phyloP scores from a whole-genome alignment of 2,329 filamentous ascomycete species.

The Knufia petricola region DNA sequence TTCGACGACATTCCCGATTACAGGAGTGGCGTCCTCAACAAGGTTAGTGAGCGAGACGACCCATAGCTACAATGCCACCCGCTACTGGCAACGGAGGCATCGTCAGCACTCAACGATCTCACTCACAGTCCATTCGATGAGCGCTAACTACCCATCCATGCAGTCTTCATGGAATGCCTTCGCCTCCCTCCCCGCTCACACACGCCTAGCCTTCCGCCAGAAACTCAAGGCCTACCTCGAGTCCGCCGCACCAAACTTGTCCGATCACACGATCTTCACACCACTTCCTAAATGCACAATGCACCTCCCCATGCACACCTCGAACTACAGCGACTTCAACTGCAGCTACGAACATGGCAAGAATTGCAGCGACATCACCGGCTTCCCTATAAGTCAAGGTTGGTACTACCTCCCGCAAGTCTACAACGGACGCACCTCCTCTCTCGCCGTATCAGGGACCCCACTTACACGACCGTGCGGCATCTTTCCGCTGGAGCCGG shows the following conservation, averaged over 20 bases:
- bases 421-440: conserved; percentile 15
- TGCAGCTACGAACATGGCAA: conserved; percentile 13
- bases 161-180: conserved; percentile 12
- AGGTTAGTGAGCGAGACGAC: not conserved
- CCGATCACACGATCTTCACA: not conserved
- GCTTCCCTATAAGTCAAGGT: not conserved
- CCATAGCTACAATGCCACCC: too few species aligned
- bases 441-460: conserved; percentile 17
- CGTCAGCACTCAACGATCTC: not conserved
- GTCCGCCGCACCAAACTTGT: not conserved
- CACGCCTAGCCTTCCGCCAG: conserved; percentile 2
- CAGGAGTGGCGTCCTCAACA: not conserved
- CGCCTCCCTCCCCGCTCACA: conserved; percentile 9
- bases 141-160: not conserved
- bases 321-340: conserved; percentile 13
- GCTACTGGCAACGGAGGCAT: too few species aligned
- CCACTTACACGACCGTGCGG: conserved; percentile 41
- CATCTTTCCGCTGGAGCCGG: conserved; percentile 25
- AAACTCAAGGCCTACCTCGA: conserved; percentile 1
- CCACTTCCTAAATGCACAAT: conserved; percentile 8
- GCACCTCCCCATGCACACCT: conserved; percentile 13
- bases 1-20: conserved; percentile 3
- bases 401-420: conserved; percentile 12
- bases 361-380: conserved; percentile 12
- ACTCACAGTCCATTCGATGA: not conserved